Evolutionary conservation across 1,284 basidiomycete species (phyloP), one percentile per base, ranked within the genome.

Genomic region (Tetrapyrgos nigripes): DNA sequence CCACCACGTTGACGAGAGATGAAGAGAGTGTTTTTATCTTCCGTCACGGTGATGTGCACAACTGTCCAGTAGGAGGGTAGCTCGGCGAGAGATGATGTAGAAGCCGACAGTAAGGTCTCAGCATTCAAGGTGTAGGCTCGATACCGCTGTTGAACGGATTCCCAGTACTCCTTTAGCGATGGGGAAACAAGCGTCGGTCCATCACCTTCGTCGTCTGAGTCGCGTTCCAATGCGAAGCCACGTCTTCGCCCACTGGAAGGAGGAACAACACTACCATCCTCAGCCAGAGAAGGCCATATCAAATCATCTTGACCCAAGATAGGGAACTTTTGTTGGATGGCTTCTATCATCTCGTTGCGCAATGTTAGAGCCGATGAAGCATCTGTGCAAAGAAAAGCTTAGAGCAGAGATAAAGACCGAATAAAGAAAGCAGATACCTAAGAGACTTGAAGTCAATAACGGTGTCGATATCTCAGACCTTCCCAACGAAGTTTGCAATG

Each of bases 11-110:
- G 90, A 13, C 96, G 88, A 1, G 93, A 89, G 46, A 98, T 75
- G 62, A 98, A 89, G 69, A 99, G 82, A 3, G 91, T 92, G 64
- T 85, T 89, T 62, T 87, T 87, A 68, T 97, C 94, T 5, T 91
- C 85, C 0, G 92, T 91, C 51, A 98, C 80, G 61, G 83, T 91
- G 64, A 99, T 87, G 61, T 90, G 93, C 55, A 98, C 79, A 10
- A 96, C 84, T 4, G 89, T 92, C 96, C 97, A 98, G 61, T 90
- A 83, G 3, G 71, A 62, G 0, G 97, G 96, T 1, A 98, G 77
- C 44, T 73, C 66, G 6, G 37, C 37, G 17, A 40, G 13, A 9
- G 37, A 5, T 44, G 79, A 68, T 11, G 76, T 71, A 63, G 77
- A 76, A 23, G 78, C 73, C 5, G 74, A 59, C 2, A 79, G 73